phyloP scores from a whole-genome alignment of 2,329 filamentous ascomycete species.

The Microascus cirrosus region DNA sequence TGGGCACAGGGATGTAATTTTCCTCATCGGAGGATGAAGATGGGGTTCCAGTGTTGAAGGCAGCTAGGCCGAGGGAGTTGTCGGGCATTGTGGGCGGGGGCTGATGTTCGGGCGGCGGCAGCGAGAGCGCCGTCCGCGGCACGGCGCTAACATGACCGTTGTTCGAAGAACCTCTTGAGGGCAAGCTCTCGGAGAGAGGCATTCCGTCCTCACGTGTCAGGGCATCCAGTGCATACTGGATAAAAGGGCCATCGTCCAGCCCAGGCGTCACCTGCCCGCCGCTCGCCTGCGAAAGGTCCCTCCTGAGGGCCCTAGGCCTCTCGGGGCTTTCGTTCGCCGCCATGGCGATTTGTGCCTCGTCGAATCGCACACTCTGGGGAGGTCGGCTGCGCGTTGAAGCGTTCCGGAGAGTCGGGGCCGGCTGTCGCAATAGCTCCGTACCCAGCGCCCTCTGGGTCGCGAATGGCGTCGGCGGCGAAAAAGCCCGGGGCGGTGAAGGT shows the following conservation, averaged over 20 bases:
- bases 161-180: slow-evolving; percentile 23
- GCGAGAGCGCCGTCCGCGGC: not conserved
- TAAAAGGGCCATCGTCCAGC: slow-evolving; percentile 75
- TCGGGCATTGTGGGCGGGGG: not conserved
- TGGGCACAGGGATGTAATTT: not conserved
- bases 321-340: slow-evolving; percentile 20
- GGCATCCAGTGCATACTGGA: slow-evolving; percentile 82
- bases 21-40: not conserved
- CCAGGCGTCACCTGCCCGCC: slow-evolving; percentile 55
- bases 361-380: slow-evolving; percentile 18
- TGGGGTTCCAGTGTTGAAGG: not conserved
- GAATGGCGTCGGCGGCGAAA: not conserved
- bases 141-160: not conserved
- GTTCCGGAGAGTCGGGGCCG: not conserved
- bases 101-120: not conserved
- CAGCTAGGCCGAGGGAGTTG: not conserved
- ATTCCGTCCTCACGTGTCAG: slow-evolving; percentile 63
- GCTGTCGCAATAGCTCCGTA: not conserved
- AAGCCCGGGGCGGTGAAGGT: slow-evolving; percentile 1
- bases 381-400: not conserved
- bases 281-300: slow-evolving; percentile 9
- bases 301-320: slow-evolving; percentile 12
- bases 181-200: slow-evolving; percentile 1
- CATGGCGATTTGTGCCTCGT: slow-evolving; percentile 27
- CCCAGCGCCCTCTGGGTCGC: not conserved